Base-by-base conservation (phyloP, 2,329 filamentous ascomycete genomes). In the Tympanopsis confertula region DNA sequence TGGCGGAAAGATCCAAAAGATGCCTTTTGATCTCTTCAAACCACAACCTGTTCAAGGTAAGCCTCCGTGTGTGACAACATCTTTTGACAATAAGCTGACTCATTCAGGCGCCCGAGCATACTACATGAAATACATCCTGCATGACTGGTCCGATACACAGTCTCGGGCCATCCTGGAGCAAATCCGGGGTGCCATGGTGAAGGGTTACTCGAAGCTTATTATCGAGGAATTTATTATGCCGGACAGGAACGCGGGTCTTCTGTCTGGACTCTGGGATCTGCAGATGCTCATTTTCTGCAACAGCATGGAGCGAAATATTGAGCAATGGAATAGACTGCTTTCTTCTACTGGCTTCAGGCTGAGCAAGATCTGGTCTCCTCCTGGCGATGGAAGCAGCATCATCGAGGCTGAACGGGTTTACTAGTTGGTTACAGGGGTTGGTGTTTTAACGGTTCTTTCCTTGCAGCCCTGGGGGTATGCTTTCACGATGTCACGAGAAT, bases 131-230 rank as follows among this genome's bases (percentile, higher is more conserved):
- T 48, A 44, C 2, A 47, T 65, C n/a, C 49, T 65, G 7, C 61
- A 65, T 26, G 59, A 65, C 41, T 65, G 57, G 58, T 48, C 55
- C 0, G 55, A 65, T 36, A 45, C 44, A 7, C 45, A 53, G 15
- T 51, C 51, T 0, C 15, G 42, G 4, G 29, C 42, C 13, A 62
- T 64, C 20, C 40, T 65, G 10, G 41, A 46, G 33, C 49, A 48
- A 3, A 37, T 59, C 4, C 39, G 45, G 3, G 42, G 44, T 4
- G 56, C 57, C 7, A 51, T 60, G 49, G 44, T 3, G 53, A 50
- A 47, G 7, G 19, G 38, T 0, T 54, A 60, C 37, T 58, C 54
- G 42, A 49, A 46, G 18, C 43, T 60, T 1, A 46, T 59, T 5
- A 50, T 61, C 14, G 46, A 53, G 13, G 58, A 59, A 41, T 46